Evolutionary conservation across 2,329 filamentous ascomycete genomes (phyloP).

Genomic region (Phyllosticta paracitricarpa): DNA sequence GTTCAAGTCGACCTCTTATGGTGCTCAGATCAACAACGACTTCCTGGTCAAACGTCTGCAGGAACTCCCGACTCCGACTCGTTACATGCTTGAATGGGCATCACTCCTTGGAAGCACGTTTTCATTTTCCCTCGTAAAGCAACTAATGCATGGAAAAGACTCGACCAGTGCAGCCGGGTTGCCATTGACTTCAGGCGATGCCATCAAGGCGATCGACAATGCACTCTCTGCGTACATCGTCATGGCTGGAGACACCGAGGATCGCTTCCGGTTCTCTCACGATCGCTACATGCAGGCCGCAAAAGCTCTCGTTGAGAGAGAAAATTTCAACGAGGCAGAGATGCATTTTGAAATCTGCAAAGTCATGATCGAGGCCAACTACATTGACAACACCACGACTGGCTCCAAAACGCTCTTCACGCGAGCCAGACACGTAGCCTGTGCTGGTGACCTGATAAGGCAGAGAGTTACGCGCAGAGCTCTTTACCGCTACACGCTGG

Average conservation of each 20-base stretch:
- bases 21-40: slow-evolving; percentile 68
- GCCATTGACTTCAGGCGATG: slow-evolving; percentile 51
- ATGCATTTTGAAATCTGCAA: slow-evolving; percentile 91
- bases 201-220: slow-evolving; percentile 69
- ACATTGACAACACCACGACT: slow-evolving; percentile 46
- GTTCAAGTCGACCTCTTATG: slow-evolving; percentile 69
- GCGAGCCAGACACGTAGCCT: slow-evolving; percentile 71
- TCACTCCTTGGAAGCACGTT: slow-evolving; percentile 74
- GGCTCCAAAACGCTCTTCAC: slow-evolving; percentile 49
- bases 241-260: slow-evolving; percentile 71
- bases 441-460: slow-evolving; percentile 66
- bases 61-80: slow-evolving; percentile 64
- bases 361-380: slow-evolving; percentile 63
- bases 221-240: slow-evolving; percentile 73
- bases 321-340: slow-evolving; percentile 55
- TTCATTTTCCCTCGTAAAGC: slow-evolving; percentile 70
- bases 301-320: slow-evolving; percentile 43
- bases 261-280: slow-evolving; percentile 77
- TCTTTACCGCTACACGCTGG: slow-evolving; percentile 65
- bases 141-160: slow-evolving; percentile 63
- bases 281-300: slow-evolving; percentile 77
- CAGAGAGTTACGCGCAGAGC: slow-evolving; percentile 49
- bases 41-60: slow-evolving; percentile 71
- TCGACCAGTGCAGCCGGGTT: slow-evolving; percentile 34
- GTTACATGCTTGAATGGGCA: slow-evolving; percentile 76